Evolutionary conservation across 768 basidiomycete species (phyloP).

Genomic region (Psilocybe tampanensis): DNA sequence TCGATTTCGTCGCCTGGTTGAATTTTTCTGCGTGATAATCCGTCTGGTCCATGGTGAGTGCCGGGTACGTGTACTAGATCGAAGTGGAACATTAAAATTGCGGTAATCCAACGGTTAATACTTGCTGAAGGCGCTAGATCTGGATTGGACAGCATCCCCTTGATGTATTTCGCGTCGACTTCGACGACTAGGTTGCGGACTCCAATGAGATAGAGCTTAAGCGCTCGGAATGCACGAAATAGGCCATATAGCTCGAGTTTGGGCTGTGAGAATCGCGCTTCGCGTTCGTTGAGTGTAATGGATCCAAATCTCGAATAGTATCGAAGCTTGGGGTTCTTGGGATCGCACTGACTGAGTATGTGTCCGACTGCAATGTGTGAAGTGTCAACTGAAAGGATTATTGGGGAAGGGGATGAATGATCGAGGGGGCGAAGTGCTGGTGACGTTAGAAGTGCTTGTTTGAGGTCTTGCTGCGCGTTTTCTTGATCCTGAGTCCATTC

Average conservation of each 20-base stretch:
- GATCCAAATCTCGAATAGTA: slow-evolving; percentile 36
- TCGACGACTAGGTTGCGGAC: slow-evolving; percentile 34
- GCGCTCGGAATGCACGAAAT: slow-evolving; percentile 20
- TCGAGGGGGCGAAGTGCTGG: slow-evolving; percentile 34
- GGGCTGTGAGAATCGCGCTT: slow-evolving; percentile 29
- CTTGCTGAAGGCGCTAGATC: slow-evolving; percentile 30
- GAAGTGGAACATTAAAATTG: slow-evolving; percentile 27
- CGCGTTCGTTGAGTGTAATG: slow-evolving; percentile 35
- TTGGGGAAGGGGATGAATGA: slow-evolving; percentile 25
- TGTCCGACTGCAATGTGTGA: slow-evolving; percentile 35
- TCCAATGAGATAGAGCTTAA: slow-evolving; percentile 30
- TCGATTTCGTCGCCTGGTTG: slow-evolving; percentile 21
- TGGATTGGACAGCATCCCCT: slow-evolving; percentile 35
- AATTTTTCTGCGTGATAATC: slow-evolving; percentile 23
- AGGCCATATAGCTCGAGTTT: too few species aligned
- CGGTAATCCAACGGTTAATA: slow-evolving; percentile 21
- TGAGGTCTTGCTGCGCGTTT: slow-evolving; percentile 23
- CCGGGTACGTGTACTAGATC: slow-evolving; percentile 30
- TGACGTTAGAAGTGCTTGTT: slow-evolving; percentile 19
- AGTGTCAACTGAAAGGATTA: slow-evolving; percentile 41
- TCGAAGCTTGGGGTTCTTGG: slow-evolving; percentile 9
- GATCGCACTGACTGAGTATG: slow-evolving; percentile 31
- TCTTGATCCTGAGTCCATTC: slow-evolving; percentile 30
- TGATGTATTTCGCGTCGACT: slow-evolving; percentile 39
- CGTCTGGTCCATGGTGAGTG: slow-evolving; percentile 27